phyloP scores from a whole-genome alignment of 495 filamentous ascomycete species.

The Aspergillus sclerotioniger region DNA sequence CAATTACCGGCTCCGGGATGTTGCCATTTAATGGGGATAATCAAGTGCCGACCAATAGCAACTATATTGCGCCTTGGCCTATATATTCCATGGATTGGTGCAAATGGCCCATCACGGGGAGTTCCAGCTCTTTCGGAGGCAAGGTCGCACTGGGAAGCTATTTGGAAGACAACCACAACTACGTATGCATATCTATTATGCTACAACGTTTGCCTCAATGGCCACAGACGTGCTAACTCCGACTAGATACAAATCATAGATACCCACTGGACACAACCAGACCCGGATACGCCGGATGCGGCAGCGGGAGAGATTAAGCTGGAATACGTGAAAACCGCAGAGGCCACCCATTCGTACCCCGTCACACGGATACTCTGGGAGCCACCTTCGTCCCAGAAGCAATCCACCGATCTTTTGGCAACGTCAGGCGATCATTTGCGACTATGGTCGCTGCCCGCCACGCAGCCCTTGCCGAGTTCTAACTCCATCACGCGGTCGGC shows the following conservation, averaged over 20 bases:
- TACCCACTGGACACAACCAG: slow-evolving; percentile 68
- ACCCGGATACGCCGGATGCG: slow-evolving; percentile 61
- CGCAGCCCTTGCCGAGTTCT: slow-evolving; percentile 45
- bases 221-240: slow-evolving; percentile 17
- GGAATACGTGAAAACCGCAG: slow-evolving; percentile 92
- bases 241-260: slow-evolving; percentile 95
- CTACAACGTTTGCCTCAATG: background rate
- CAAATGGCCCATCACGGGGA: slow-evolving; percentile 86
- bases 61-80: slow-evolving; percentile 92
- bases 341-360: slow-evolving; percentile 96
- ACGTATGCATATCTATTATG: slow-evolving; percentile 51
- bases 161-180: slow-evolving; percentile 96
- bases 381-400: slow-evolving; percentile 93
- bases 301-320: slow-evolving; percentile 70
- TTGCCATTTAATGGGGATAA: slow-evolving; percentile 44
- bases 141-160: slow-evolving; percentile 96
- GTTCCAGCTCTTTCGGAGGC: slow-evolving; percentile 65
- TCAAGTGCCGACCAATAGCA: slow-evolving; percentile 66
- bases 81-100: slow-evolving; percentile 99
- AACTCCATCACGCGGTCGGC: slow-evolving; percentile 74
- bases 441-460: slow-evolving; percentile 81
- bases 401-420: slow-evolving; percentile 91
- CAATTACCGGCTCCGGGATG: slow-evolving; percentile 42
- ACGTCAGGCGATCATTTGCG: slow-evolving; percentile 96
- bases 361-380: slow-evolving; percentile 97